Base-by-base conservation (phyloP, 371 early-diverging fungal genomes). In the Fennellomyces sp. region DNA sequence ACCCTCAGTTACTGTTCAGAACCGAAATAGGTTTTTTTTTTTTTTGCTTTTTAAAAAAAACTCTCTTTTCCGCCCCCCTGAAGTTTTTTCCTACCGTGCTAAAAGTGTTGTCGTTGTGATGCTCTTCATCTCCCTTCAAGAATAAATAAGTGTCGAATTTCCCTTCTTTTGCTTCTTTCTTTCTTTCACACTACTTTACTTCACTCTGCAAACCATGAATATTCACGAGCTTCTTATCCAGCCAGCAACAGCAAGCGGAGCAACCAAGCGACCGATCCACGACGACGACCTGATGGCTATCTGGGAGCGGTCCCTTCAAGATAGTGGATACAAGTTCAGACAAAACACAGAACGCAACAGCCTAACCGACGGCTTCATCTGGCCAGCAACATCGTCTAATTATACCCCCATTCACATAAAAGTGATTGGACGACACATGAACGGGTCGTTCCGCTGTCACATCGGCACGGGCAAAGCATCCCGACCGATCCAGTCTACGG, bases 381-480 rank as follows among this genome's bases (percentile, higher is more conserved):
- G 56, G 56, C 56, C 56, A 17, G 27, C 47, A 10, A 39, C 56
- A 8, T 31, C 42, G 29, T 23, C 27, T 2, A 39, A 45, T 13
- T 60, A 65, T 17, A 71, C 71, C 0, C 72, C 74, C 1, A 67
- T 72, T 12, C 78, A 77, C 39, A 68, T 75, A 25, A 78, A 78
- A 35, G 65, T 75, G 5, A 73, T 75, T 48, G 73, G 72, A 1
- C 59, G 76, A 38, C 75, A 78, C 23, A 75, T 69, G 60, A 71
- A 71, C 38, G 70, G 72, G 2, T 73, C 74, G 0, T 79, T 71
- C 38, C 56, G 76, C n/a, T 79, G 79, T 56, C 73, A 73, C 30
- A 71, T 79, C 36, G 74, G 79, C 3, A 73, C 73, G 0, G 75
- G 79, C 38, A 79, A 78, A 57, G 67, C 76, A 21, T 71, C 76